Conservation (phyloP, 208 protist genomes). For the Trypanosoma boissoni region DNA sequence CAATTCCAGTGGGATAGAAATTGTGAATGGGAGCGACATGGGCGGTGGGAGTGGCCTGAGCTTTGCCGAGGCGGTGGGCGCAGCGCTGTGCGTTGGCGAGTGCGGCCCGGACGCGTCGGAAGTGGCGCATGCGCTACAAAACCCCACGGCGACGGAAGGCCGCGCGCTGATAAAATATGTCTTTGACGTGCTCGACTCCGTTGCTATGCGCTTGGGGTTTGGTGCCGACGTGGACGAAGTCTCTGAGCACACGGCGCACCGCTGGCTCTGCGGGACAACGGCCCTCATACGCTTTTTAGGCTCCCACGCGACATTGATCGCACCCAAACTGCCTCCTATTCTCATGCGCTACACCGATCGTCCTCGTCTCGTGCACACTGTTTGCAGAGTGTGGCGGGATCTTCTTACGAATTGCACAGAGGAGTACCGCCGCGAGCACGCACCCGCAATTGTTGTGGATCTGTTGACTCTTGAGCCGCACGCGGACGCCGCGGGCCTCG, state of each 20-base stretch:
- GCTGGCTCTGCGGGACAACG: slow-evolving; percentile 69
- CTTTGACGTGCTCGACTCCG: slow-evolving; percentile 26
- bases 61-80: slow-evolving; percentile 37
- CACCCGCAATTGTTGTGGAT: slow-evolving; percentile 67
- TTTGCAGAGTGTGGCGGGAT: slow-evolving; percentile 65
- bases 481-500: slow-evolving; percentile 22
- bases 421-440: slow-evolving; percentile 66
- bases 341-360: slow-evolving; percentile 45
- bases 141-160: neutral
- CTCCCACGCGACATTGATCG: slow-evolving; percentile 57
- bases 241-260: slow-evolving; percentile 34
- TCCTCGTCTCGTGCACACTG: slow-evolving; percentile 25
- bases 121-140: slow-evolving; percentile 13
- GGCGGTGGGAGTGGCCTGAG: slow-evolving; percentile 20
- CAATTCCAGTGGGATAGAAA: neutral
- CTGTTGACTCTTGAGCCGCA: slow-evolving; percentile 57
- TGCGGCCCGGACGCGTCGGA: slow-evolving; percentile 10
- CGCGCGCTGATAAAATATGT: slow-evolving; percentile 21
- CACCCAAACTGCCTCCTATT: slow-evolving; percentile 78
- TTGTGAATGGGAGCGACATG: neutral
- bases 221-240: slow-evolving; percentile 9
- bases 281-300: slow-evolving; percentile 70
- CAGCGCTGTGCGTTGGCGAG: slow-evolving; percentile 44
- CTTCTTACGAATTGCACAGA: slow-evolving; percentile 55
- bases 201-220: slow-evolving; percentile 18